Evolutionary conservation across 495 filamentous ascomycete genomes (phyloP).

Genomic region (Xylaria nigripes): DNA sequence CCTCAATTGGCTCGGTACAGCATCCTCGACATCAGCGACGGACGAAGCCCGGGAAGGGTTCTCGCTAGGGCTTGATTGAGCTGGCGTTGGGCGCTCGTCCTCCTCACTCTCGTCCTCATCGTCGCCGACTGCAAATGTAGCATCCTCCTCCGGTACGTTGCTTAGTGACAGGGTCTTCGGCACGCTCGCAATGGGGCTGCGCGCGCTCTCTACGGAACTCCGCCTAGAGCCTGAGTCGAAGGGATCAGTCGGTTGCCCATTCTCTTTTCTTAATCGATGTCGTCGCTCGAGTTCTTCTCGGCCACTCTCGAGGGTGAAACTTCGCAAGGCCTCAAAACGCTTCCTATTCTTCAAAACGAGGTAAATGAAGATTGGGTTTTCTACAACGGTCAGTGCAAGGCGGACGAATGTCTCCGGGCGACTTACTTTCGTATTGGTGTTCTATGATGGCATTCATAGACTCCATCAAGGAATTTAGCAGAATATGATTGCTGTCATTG

Average conservation of each 20-base stretch:
- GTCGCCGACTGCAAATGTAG: constrained; percentile 82
- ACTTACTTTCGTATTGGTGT: constrained; percentile 74
- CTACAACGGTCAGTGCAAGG: constrained; percentile 37
- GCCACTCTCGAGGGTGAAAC: constrained; percentile 91
- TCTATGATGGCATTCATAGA: constrained; percentile 89
- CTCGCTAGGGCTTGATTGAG: constrained; percentile 61
- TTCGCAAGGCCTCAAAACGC: constrained; percentile 78
- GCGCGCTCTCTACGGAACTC: constrained; percentile 62
- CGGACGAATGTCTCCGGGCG: neutral
- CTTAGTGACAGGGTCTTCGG: constrained; percentile 55
- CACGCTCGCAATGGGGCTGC: constrained; percentile 50
- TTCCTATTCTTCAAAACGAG: constrained; percentile 70
- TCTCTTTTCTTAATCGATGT: constrained; percentile 66
- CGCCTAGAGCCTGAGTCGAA: constrained; percentile 42
- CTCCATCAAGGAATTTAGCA: constrained; percentile 77
- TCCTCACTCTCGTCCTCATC: constrained; percentile 70
- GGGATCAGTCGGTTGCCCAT: constrained; percentile 36
- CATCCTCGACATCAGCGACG: constrained; percentile 67
- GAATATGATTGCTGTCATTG: constrained; percentile 83
- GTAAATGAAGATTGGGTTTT: constrained; percentile 78
- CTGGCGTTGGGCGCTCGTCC: constrained; percentile 57
- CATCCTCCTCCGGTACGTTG: constrained; percentile 73
- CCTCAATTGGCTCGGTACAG: constrained; percentile 77
- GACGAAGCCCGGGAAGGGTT: constrained; percentile 66
- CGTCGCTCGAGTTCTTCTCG: constrained; percentile 86